A percentile compares a stretch with the other conserved stretches of the same genome.
Evolutionary conservation across 2,329 filamentous ascomycete genomes (phyloP).

Genomic region (Pseudopithomyces chartarum): DNA sequence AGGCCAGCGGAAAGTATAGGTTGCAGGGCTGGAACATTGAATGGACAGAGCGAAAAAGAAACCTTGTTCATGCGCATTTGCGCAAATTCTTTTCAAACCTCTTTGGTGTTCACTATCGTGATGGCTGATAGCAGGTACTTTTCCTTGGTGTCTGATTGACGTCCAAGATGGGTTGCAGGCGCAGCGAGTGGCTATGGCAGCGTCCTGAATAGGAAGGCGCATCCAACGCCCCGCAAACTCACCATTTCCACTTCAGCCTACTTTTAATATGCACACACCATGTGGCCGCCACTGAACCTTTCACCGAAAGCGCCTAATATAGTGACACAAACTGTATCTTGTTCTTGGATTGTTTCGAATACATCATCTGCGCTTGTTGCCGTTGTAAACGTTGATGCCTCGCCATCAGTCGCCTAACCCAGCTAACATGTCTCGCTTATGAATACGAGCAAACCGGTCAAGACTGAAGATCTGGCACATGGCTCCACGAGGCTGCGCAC

Average conservation of each 20-base stretch:
- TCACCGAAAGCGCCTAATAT: background rate
- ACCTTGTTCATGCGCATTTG: background rate
- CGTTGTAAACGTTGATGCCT: background rate
- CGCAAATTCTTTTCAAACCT: background rate
- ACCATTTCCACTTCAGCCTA: slow-evolving; percentile 9
- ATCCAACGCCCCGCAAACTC: background rate
- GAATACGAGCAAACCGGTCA: background rate
- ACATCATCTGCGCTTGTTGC: background rate
- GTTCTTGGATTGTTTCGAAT: slow-evolving; percentile 3
- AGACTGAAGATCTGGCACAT: background rate
- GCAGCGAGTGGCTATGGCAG: slow-evolving; percentile 1
- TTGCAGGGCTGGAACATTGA: background rate
- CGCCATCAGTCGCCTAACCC: background rate
- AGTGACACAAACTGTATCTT: slow-evolving; percentile 2
- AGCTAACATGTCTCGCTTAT: background rate
- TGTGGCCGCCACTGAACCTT: slow-evolving; percentile 1
- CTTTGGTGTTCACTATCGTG: background rate
- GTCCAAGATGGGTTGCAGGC: background rate
- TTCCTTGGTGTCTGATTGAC: background rate
- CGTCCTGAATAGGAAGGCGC: background rate
- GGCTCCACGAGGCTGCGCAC: background rate
- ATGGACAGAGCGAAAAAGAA: background rate
- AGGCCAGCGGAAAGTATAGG: slow-evolving; percentile 27
- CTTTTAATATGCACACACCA: background rate
- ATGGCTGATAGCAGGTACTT: background rate